Base-by-base conservation (phyloP, 345 rosid species). In the Citrus maxima region DNA sequence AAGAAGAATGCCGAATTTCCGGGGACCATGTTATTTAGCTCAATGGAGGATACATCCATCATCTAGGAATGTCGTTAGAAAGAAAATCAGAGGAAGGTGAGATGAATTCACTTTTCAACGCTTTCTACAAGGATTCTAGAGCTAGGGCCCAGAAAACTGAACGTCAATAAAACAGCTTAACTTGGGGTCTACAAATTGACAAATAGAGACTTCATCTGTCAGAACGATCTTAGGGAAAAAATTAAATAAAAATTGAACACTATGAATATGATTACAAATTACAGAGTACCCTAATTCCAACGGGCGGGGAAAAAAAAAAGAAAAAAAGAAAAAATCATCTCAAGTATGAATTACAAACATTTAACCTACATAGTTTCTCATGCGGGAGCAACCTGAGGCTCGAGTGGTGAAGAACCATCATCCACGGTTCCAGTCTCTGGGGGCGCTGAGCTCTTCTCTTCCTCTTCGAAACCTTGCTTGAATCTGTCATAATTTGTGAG, bases 401-500 rank as follows among this genome's bases (percentile, higher is more conserved):
- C 93, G 25, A 91, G 84, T 5, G 89, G 88, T 22, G 93, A 71
- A 16, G 93, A 82, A 12, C 86, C 90, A 74, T 91, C 93, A 12
- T 85, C 94, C 37, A 70, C 78, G n/a, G 81, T 78, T 67, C 73
- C 69, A 42, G 72, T 82, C 71, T 63, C 82, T 2, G 88, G 70
- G 22, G 82, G 18, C 81, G 77, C 78, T 5, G 70, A 25, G 65
- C 61, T 30, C 78, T 75, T 63, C 70, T 75, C 89, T 59, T 87
- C 88, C 34, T 85, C 87, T 82, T 88, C 77, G 69, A 94, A 94
- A 51, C 98, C 97, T 74, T 86, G 84, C 81, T 90, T 91, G 61
- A 90, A 96, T 83, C 89, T 80, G 80, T 96, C 97, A 38, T 94
- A 94, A 70, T 96, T 94, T 0, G 93, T 89, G 66, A 85, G 72